These are phyloP conservation scores for Trichophyton schoenleinii DNA, from an alignment of 2,329 filamentous ascomycete genomes.

Conservation along the genomic window DNA sequence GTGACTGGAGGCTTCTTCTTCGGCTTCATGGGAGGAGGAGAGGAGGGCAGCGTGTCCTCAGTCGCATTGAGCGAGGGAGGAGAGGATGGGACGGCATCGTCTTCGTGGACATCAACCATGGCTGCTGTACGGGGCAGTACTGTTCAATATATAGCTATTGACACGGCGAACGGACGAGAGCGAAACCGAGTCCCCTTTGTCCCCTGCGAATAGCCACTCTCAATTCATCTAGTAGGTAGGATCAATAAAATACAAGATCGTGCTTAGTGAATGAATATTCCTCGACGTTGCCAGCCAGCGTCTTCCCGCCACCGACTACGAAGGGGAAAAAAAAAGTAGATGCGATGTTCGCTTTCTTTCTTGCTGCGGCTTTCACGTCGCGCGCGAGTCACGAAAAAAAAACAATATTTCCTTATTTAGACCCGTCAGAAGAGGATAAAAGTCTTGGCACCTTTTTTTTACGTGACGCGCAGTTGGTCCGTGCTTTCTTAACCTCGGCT, in stretches of 20 bases:
- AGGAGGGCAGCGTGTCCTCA: constrained; percentile 27
- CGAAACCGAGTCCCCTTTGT: neutral
- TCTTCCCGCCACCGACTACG: neutral
- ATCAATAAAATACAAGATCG: neutral
- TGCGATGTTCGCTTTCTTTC: too few species aligned
- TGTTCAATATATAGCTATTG: neutral
- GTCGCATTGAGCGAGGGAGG: constrained; percentile 11
- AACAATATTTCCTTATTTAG: neutral
- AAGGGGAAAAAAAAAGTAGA: neutral
- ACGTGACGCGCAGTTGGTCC: neutral
- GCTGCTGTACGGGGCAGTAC: neutral
- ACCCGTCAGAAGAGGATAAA: neutral
- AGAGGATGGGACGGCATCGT: constrained; percentile 13
- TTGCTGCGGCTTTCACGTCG: neutral
- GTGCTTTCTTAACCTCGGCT: neutral
- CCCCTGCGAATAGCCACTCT: neutral
- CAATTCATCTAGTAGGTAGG: neutral
- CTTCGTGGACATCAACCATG: constrained; percentile 7
- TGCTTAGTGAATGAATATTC: neutral
- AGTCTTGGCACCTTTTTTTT: constrained; percentile 1
- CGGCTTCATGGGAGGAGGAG: constrained; percentile 31
- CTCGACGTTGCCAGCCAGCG: neutral
- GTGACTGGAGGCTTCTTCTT: constrained; percentile 38
- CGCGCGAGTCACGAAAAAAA: constrained; percentile 1
- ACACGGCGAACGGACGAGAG: too few species aligned